phyloP scores from a whole-genome alignment of 306 rosid genomes.

The Vachellia collinsii region DNA sequence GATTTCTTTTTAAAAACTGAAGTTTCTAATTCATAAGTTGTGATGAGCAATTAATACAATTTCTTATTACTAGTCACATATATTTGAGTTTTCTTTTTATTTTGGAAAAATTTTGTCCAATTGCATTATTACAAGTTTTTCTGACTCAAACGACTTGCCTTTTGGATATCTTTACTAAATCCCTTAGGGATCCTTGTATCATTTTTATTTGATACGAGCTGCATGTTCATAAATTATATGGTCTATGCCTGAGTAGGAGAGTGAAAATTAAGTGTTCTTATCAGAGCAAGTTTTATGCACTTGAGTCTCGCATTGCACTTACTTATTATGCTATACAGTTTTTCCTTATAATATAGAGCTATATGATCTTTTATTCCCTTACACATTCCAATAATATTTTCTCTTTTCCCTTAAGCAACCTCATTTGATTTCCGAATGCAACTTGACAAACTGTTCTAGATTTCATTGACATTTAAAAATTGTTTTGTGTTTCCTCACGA shows the following conservation, averaged over 20 bases:
- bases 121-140: neutral
- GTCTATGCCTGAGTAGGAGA: neutral
- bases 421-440: conserved; percentile 14
- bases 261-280: neutral
- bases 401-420: neutral
- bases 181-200: neutral
- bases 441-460: neutral
- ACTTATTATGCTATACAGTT: neutral
- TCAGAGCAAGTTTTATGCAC: neutral
- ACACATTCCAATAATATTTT: neutral
- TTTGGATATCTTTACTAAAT: neutral
- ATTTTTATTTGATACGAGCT: neutral
- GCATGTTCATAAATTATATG: neutral
- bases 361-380: neutral
- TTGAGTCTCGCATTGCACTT: neutral
- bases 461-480: conserved; percentile 5
- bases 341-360: neutral
- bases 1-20: neutral
- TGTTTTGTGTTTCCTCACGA: conserved; percentile 27
- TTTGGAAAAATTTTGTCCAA: neutral
- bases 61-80: neutral
- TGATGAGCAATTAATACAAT: neutral
- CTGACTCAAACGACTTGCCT: neutral
- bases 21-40: neutral
- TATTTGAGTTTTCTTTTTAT: neutral